A percentile compares a stretch with the other conserved stretches of the same genome.
phyloP scores from a whole-genome alignment of 2,329 filamentous ascomycete species.

The Diaporthe helianthi region DNA sequence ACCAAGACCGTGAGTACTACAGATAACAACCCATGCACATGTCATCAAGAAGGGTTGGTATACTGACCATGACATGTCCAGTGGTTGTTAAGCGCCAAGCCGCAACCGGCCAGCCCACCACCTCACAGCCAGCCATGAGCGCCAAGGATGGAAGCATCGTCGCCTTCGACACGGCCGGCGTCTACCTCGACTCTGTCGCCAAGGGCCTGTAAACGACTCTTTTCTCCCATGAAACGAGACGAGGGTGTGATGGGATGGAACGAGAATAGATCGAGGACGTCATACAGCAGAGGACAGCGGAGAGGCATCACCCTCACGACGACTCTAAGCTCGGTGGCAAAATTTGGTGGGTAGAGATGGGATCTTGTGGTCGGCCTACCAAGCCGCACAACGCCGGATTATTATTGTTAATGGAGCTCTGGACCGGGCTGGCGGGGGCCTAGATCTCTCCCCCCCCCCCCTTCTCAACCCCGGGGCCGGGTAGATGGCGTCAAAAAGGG shows the following conservation, averaged over 20 bases:
- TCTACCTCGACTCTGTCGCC: slow-evolving; percentile 50
- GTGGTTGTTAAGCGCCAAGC: slow-evolving; percentile 43
- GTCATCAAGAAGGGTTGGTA: not conserved
- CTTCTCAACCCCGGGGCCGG: too few species aligned
- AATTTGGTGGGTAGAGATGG: not conserved
- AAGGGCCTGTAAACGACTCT: slow-evolving; percentile 45
- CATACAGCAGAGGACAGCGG: not conserved
- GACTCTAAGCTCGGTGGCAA: not conserved
- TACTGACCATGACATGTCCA: not conserved
- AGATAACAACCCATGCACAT: rapidly evolving
- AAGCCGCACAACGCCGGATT: not conserved
- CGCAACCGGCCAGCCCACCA: slow-evolving; percentile 39
- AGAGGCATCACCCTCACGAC: not conserved
- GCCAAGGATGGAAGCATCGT: slow-evolving; percentile 53
- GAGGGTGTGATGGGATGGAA: not conserved
- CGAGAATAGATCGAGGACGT: not conserved
- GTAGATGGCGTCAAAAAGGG: slow-evolving; percentile 6
- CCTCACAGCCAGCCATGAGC: slow-evolving; percentile 55
- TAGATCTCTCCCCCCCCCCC: not conserved
- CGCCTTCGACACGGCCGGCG: slow-evolving; percentile 51
- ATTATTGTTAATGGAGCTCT: slow-evolving; percentile 11
- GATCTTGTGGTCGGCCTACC: not conserved
- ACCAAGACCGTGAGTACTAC: not conserved
- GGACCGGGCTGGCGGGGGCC: not conserved
- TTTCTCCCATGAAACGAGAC: not conserved